A percentile compares a stretch with the other conserved stretches of the same genome.
These are phyloP conservation scores for Arxiozyma bovina DNA, from an alignment of 1,139 yeast species.

Conservation along the genomic window DNA sequence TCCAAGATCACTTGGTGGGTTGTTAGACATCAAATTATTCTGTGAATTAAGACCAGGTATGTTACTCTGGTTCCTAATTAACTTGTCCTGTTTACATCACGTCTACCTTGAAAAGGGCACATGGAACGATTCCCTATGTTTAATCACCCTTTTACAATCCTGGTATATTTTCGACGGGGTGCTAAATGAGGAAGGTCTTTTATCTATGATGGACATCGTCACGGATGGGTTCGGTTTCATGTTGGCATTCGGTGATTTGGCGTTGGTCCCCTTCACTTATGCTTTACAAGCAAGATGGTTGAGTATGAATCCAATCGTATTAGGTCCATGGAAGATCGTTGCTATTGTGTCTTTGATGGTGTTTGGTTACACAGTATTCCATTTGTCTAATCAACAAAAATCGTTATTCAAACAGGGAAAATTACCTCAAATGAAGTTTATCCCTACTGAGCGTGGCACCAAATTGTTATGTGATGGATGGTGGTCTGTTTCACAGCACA, in stretches of 20 bases:
- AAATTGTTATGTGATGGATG: conserved; percentile 81
- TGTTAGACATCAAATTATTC: conserved; percentile 79
- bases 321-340: conserved; percentile 39
- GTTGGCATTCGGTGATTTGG: conserved; percentile 89
- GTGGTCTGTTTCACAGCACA: conserved; percentile 93
- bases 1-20: conserved; percentile 60
- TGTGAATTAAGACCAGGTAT: conserved; percentile 95
- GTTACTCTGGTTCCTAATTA: conserved; percentile 74
- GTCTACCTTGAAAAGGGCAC: conserved; percentile 43
- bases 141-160: conserved; percentile 63
- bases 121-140: conserved; percentile 56
- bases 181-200: conserved; percentile 75
- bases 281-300: conserved; percentile 78
- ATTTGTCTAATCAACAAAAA: conserved; percentile 75
- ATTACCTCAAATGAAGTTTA: conserved; percentile 54
- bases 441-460: conserved; percentile 69
- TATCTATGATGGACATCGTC: conserved; percentile 91
- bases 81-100: conserved; percentile 71
- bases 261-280: conserved; percentile 91
- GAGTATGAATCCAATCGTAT: conserved; percentile 51
- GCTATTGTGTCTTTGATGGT: conserved; percentile 40
- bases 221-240: conserved; percentile 97
- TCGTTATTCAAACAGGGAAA: conserved; percentile 75
- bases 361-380: conserved; percentile 74
- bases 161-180: conserved; percentile 89